Evolutionary conservation across 495 filamentous ascomycete species (phyloP), one percentile per base, ranked within the genome.

Genomic region (Aspergillus sclerotioniger): DNA sequence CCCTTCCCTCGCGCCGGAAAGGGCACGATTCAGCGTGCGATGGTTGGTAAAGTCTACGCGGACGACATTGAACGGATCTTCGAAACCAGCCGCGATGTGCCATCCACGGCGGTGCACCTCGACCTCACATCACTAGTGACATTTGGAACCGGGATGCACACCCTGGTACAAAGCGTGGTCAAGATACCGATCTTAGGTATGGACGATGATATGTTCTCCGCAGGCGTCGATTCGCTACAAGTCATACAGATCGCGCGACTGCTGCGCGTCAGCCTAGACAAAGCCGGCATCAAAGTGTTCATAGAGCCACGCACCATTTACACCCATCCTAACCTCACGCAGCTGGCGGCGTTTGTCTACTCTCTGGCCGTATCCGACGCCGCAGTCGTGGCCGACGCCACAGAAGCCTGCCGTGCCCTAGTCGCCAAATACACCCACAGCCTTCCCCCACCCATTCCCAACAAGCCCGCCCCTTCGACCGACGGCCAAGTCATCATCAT

Each of bases 1-100:
- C 61, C 61, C 1, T 57, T 63, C 19, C 32, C 37, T 10, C 33
- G 33, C 3, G 37, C 54, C 0, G 47, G 47, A 1, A 84, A 87
- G 62, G 82, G 82, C 0, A 83, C 78, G 2, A 67, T 85, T 6
- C 75, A 80, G 62, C 69, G 81, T 15, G 37, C 33, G 2, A 45
- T 46, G 28, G 53, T 35, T 6, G 33, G 51, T 2, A 44, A 39
- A 12, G 10, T 53, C 7, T 63, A 63, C 37, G 44, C 29, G 15
- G 39, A 57, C 7, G 61, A 63, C 4, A 60, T 63, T 8, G 33
- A 57, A 7, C 32, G 46, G 16, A 57, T 63, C 5, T 63, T 52
- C n/a, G 45, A 46, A 8, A 7, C 51, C 1, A 37, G 28, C 16
- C 12, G 31, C 2, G 41, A 51, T 6, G 46, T 3, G 0, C 41